Percentiles rank a stretch among this genome's conserved stretches.
Evolutionary conservation across 1,139 yeast genomes (phyloP).

Genomic region (Candida tetrigidarum): DNA sequence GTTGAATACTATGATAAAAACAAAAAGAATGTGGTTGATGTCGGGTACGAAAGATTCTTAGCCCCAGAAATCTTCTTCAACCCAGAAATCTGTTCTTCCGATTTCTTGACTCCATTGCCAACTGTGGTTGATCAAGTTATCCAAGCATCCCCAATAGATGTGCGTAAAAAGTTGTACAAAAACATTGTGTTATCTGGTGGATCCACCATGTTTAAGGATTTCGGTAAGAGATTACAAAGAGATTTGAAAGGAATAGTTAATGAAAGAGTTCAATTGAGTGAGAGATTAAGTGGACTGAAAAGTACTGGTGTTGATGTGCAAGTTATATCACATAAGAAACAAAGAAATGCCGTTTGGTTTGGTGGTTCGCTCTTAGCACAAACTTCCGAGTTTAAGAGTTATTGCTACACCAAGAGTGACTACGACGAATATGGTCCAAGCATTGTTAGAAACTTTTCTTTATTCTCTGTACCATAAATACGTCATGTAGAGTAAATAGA

Average conservation of each 20-base stretch:
- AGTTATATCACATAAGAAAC: slow-evolving; percentile 96
- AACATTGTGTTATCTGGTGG: slow-evolving; percentile 97
- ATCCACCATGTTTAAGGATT: slow-evolving; percentile 98
- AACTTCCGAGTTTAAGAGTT: slow-evolving; percentile 94
- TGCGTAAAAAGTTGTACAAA: slow-evolving; percentile 92
- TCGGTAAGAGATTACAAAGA: slow-evolving; percentile 96
- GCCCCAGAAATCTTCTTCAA: slow-evolving; percentile 99
- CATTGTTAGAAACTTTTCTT: slow-evolving; percentile 94
- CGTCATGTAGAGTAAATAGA: too few species aligned
- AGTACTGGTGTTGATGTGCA: slow-evolving; percentile 97
- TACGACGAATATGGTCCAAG: slow-evolving; percentile 98
- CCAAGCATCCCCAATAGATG: slow-evolving; percentile 96
- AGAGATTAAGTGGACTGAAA: slow-evolving; percentile 77
- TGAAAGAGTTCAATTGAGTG: slow-evolving; percentile 85
- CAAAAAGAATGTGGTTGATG: slow-evolving; percentile 75
- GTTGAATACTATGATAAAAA: slow-evolving; percentile 79
- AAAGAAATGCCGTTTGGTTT: slow-evolving; percentile 99
- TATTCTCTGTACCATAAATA: slow-evolving; percentile 84
- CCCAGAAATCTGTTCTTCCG: slow-evolving; percentile 96
- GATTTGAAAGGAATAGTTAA: slow-evolving; percentile 88
- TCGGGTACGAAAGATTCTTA: slow-evolving; percentile 95
- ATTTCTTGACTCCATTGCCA: slow-evolving; percentile 94
- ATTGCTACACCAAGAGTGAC: slow-evolving; percentile 96
- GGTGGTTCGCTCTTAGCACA: slow-evolving; percentile 98
- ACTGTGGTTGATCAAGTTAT: slow-evolving; percentile 93